These are phyloP conservation scores for Poa annua DNA, from an alignment of 176 grass and related monocot species.

Conservation along the genomic window DNA sequence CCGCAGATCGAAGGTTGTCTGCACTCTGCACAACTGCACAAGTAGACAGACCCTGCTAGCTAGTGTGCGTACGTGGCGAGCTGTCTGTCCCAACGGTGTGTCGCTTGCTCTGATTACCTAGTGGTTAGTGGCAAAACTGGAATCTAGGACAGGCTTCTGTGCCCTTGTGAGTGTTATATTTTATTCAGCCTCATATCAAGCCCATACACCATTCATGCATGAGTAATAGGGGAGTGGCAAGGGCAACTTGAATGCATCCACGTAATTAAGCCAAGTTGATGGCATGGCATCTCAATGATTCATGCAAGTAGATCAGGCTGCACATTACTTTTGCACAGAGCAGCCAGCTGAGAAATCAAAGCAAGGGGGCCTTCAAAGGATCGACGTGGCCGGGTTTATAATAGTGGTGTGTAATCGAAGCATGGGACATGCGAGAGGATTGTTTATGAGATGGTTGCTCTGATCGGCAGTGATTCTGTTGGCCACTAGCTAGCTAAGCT, in stretches of 20 bases:
- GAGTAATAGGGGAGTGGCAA: slow-evolving; percentile 38
- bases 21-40: too few relatives aligned
- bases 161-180: slow-evolving; percentile 41
- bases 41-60: too few relatives aligned
- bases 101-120: too few relatives aligned
- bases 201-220: not conserved
- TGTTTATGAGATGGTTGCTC: slow-evolving; percentile 41
- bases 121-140: slow-evolving; percentile 13
- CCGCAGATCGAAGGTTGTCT: too few relatives aligned
- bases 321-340: slow-evolving; percentile 1
- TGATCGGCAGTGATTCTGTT: slow-evolving; percentile 47
- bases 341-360: not conserved
- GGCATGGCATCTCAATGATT: slow-evolving; percentile 32
- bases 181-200: not conserved
- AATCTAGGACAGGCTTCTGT: slow-evolving; percentile 34
- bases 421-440: slow-evolving; percentile 21
- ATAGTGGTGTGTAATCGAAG: slow-evolving; percentile 32
- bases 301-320: slow-evolving; percentile 7
- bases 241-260: slow-evolving; percentile 28
- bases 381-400: not conserved
- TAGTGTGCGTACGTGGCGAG: too few relatives aligned
- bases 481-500: not conserved
- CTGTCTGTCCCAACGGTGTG: too few relatives aligned
- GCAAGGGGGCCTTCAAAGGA: not conserved
- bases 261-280: not conserved